Conservation (phyloP, 1,139 yeast genomes). For the Schizosaccharomyces versatilis region DNA sequence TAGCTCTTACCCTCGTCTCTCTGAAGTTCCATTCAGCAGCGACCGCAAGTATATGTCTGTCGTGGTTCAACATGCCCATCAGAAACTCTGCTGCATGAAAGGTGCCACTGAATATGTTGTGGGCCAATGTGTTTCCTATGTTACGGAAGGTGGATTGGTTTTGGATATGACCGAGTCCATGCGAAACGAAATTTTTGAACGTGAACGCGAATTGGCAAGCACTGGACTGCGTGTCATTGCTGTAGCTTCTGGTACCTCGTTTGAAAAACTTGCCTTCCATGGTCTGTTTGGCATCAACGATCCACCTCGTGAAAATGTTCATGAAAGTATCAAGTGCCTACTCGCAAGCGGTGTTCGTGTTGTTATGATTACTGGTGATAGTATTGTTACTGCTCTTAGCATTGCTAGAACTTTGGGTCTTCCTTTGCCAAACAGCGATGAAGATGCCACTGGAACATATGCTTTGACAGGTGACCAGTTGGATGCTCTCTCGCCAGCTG, state of each 20-base stretch:
- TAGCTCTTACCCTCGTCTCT: constrained; percentile 24
- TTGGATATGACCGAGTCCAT: constrained; percentile 32
- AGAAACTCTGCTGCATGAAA: constrained; percentile 37
- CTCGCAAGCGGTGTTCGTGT: constrained; percentile 87
- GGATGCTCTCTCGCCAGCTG: constrained; percentile 46
- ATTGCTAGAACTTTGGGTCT: constrained; percentile 86
- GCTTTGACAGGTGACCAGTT: constrained; percentile 57
- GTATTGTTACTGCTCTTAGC: constrained; percentile 74
- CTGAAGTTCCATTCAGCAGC: constrained; percentile 72
- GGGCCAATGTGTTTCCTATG: constrained; percentile 36
- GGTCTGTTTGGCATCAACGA: constrained; percentile 90
- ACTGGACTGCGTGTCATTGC: constrained; percentile 82
- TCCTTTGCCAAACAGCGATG: constrained; percentile 38
- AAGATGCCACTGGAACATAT: constrained; percentile 27
- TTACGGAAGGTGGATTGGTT: constrained; percentile 34
- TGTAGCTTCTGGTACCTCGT: constrained; percentile 24
- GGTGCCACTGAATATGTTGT: constrained; percentile 77
- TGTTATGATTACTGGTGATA: constrained; percentile 93
- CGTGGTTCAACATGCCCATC: constrained; percentile 37
- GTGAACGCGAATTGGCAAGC: constrained; percentile 44
- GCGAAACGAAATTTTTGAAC: constrained; percentile 26
- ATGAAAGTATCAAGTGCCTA: constrained; percentile 44
- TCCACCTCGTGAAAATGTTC: constrained; percentile 80
- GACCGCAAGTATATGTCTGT: constrained; percentile 78
- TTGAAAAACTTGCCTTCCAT: constrained; percentile 36